Evolutionary conservation across 257 asterid genomes (phyloP), one percentile per base, ranked within the genome.

Genomic region (Nicotiana knightiana): DNA sequence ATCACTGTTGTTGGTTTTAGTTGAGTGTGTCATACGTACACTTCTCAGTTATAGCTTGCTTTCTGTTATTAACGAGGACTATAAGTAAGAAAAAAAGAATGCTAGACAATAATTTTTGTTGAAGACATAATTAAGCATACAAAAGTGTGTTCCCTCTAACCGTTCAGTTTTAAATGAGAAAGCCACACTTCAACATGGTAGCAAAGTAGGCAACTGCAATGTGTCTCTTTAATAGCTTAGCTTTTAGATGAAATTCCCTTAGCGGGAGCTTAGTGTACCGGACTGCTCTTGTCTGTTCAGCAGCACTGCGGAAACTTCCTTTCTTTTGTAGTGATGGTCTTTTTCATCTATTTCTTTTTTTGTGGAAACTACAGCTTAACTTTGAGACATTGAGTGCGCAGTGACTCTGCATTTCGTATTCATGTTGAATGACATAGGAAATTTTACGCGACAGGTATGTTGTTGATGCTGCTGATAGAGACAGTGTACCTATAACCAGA

Each of bases 391-490:
- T 28, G 46, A 75, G 63, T 51, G 28, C 4, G 28, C 16, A 51
- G 15, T 75, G 46, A 28, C 46, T 3, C 13, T 73, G 37, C 61
- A 73, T 46, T 73, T 12, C 15, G 7, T 12, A 48, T 24, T 46
- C 61, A 13, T 6, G 24, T 15, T 28, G 46, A 9, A 51, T 75
- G 80, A 75, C 64, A 33, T 1, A 8, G 13, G 79, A 13, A 18
- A 81, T 16, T 26, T 26, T 64, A 58, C 54, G 82, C 9, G 65
- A 80, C 93, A 95, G 97, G 68, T 95, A 93, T 85, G 99, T 95
- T 16, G 94, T 93, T 61, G 99, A 95, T 89, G 99, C 94, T 85
- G 99, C 98, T 21, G 98, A 93, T 86, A 87, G 97, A 84, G 99
- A 95, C 89, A 85, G 97, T 82, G 82, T 95, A 67, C 97, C 97